These are phyloP conservation scores for Dendrostoma leiphaemia DNA, from an alignment of 2,329 filamentous ascomycete genomes.

Conservation along the genomic window DNA sequence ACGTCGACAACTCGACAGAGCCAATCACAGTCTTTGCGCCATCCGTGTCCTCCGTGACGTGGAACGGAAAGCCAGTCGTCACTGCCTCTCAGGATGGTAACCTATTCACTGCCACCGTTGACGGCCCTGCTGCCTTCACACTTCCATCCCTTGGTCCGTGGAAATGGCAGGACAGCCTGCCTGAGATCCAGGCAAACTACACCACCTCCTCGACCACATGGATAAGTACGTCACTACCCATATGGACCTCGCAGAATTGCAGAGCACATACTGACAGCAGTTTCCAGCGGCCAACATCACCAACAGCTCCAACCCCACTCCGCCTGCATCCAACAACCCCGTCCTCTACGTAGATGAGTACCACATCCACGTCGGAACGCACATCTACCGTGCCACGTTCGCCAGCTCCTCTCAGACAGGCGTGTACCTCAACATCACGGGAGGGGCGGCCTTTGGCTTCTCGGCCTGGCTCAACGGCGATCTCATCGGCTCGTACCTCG, in stretches of 20 bases:
- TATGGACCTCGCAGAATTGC: background rate
- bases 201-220: constrained; percentile 41
- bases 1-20: constrained; percentile 37
- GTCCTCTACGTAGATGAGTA: constrained; percentile 59
- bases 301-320: constrained; percentile 44
- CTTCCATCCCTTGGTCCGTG: constrained; percentile 43
- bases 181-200: constrained; percentile 44
- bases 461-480: constrained; percentile 56
- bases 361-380: constrained; percentile 51
- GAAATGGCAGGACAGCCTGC: constrained; percentile 47
- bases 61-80: constrained; percentile 45
- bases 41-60: constrained; percentile 42
- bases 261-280: background rate
- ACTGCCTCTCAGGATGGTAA: constrained; percentile 27
- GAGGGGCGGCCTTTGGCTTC: constrained; percentile 55
- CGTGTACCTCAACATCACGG: constrained; percentile 49
- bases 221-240: constrained; percentile 30
- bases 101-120: constrained; percentile 27
- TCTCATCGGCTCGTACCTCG: constrained; percentile 55
- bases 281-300: constrained; percentile 43
- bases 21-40: constrained; percentile 47
- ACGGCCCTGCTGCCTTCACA: constrained; percentile 27
- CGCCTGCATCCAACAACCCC: constrained; percentile 48
- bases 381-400: constrained; percentile 55
- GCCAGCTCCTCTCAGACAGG: constrained; percentile 36